Conservation (phyloP, 345 rosid species). For the Linum trigynum region DNA sequence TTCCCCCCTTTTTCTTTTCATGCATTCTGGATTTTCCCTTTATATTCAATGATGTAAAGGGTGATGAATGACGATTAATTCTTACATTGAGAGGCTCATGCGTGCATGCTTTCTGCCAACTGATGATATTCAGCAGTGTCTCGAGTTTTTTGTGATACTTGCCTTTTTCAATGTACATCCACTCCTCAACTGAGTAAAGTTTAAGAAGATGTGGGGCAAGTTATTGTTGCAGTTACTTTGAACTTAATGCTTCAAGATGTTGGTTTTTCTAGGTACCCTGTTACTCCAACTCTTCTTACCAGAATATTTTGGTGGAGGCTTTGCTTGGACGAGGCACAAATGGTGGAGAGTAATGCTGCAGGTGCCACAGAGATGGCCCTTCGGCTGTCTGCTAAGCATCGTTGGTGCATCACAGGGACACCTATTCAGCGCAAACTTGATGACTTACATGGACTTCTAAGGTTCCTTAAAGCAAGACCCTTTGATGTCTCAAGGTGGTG, state of each 20-base stretch:
- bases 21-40: background rate
- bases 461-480: slow-evolving; percentile 74
- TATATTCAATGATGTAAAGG: no score
- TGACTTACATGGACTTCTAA: slow-evolving; percentile 79
- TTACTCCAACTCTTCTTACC: slow-evolving; percentile 76
- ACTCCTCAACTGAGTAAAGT: no score
- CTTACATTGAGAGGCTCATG: no score
- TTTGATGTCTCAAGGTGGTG: slow-evolving; percentile 82
- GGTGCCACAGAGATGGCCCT: slow-evolving; percentile 96
- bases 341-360: slow-evolving; percentile 94
- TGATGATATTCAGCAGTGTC: no score
- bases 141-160: no score
- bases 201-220: no score
- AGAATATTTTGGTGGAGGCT: slow-evolving; percentile 96
- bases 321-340: slow-evolving; percentile 97
- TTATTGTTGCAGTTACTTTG: background rate
- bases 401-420: slow-evolving; percentile 96
- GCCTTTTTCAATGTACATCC: no score
- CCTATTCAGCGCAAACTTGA: slow-evolving; percentile 92
- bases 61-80: no score
- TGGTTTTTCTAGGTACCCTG: slow-evolving; percentile 71
- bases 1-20: background rate
- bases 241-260: slow-evolving; percentile 10
- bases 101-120: no score
- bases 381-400: slow-evolving; percentile 64